These are phyloP conservation scores for Puccinia horiana DNA, from an alignment of 1,284 basidiomycete species.

Conservation along the genomic window DNA sequence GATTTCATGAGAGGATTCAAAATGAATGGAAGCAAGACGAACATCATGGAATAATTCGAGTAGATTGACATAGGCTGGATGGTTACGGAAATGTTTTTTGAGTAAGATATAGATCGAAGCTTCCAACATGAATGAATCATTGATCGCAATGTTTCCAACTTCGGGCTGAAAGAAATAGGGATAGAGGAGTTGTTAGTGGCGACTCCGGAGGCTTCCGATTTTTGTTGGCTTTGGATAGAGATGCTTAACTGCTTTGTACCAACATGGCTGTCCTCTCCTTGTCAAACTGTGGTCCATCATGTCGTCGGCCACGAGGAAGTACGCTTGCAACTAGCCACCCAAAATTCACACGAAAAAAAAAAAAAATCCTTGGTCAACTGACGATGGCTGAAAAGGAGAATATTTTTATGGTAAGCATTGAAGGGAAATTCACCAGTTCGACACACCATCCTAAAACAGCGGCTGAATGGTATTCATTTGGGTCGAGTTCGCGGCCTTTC, in stretches of 20 bases:
- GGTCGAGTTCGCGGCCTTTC: conserved; percentile 68
- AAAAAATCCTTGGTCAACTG: neutral
- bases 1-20: neutral
- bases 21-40: conserved; percentile 51
- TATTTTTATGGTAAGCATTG: neutral
- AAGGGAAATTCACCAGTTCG: conserved; percentile 72
- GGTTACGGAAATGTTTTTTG: conserved; percentile 80
- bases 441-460: conserved; percentile 95
- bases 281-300: conserved; percentile 96
- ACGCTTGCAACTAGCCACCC: conserved; percentile 79
- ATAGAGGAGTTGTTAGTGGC: too few species aligned
- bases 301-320: conserved; percentile 96
- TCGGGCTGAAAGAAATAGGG: conserved; percentile 59
- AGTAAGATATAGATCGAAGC: conserved; percentile 87
- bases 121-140: conserved; percentile 96
- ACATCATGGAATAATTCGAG: conserved; percentile 88
- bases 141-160: conserved; percentile 87
- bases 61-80: conserved; percentile 82
- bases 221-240: neutral
- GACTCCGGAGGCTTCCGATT: too few species aligned
- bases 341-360: neutral
- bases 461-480: conserved; percentile 84
- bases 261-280: conserved; percentile 96
- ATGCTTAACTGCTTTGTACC: conserved; percentile 65
- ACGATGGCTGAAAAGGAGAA: neutral